These are phyloP conservation scores for Usnea hakonensis DNA, from an alignment of 495 filamentous ascomycete species.

Conservation along the genomic window DNA sequence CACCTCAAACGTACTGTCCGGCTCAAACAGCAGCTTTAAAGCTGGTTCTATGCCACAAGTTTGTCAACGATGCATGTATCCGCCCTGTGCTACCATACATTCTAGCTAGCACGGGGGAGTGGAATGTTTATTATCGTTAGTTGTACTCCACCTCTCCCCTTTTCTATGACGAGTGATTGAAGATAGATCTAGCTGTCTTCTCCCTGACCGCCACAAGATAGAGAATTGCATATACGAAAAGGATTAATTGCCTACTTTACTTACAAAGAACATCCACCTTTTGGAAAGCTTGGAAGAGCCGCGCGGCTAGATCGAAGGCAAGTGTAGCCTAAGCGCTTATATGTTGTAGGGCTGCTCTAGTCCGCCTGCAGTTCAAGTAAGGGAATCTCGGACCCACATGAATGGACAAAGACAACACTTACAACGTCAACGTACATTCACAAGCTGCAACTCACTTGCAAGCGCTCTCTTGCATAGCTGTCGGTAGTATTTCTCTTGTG, in stretches of 20 bases:
- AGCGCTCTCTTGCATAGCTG: not conserved
- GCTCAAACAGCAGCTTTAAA: not conserved
- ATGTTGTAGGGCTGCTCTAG: not conserved
- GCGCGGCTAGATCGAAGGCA: not conserved
- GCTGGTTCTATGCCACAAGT: not conserved
- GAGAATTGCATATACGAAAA: too few species aligned
- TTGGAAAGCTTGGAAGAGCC: not conserved
- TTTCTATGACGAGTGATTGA: not conserved
- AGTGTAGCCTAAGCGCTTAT: not conserved
- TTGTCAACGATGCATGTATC: not conserved
- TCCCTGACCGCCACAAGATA: too few species aligned
- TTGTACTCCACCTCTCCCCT: not conserved
- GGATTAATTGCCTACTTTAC: too few species aligned
- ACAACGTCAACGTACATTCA: not conserved
- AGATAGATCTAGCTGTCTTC: not conserved
- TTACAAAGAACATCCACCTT: too few species aligned
- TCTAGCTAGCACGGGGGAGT: not conserved
- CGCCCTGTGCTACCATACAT: too few species aligned
- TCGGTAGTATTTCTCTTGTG: not conserved
- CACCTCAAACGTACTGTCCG: not conserved
- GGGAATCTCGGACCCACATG: not conserved
- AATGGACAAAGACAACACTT: not conserved
- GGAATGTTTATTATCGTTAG: not conserved
- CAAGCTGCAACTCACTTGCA: constrained; percentile 1
- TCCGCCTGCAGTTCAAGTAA: not conserved